Percentiles rank a stretch among this genome's conserved stretches.
These are phyloP conservation scores for Teratosphaeria destructans DNA, from an alignment of 2,329 filamentous ascomycete genomes.

Conservation along the genomic window DNA sequence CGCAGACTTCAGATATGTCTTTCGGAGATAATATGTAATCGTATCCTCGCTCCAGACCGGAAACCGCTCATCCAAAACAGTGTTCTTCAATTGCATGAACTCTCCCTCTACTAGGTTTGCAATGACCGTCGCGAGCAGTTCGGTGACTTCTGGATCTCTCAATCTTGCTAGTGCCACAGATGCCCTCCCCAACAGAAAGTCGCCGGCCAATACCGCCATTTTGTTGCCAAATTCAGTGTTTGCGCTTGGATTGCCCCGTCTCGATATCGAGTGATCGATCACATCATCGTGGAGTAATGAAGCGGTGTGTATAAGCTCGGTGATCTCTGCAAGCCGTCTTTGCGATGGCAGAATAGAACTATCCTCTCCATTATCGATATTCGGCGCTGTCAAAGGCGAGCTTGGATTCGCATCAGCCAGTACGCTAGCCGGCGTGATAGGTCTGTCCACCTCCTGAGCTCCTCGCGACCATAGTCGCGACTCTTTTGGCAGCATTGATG, in stretches of 20 bases:
- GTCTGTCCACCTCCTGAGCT: constrained; percentile 41
- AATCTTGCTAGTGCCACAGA: constrained; percentile 87
- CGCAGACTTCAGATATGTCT: constrained; percentile 96
- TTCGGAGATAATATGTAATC: constrained; percentile 87
- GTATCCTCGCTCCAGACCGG: constrained; percentile 82
- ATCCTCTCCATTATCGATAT: constrained; percentile 39
- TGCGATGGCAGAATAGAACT: constrained; percentile 83
- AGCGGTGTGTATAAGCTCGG: constrained; percentile 92
- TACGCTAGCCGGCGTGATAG: constrained; percentile 50
- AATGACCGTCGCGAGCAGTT: constrained; percentile 90
- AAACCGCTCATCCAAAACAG: constrained; percentile 72
- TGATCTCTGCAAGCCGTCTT: constrained; percentile 86
- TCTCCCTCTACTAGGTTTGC: constrained; percentile 96
- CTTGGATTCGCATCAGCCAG: constrained; percentile 78
- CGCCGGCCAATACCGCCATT: constrained; percentile 96
- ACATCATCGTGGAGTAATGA: constrained; percentile 97
- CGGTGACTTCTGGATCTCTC: constrained; percentile 85
- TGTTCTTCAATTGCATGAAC: constrained; percentile 99
- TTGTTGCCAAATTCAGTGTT: constrained; percentile 98
- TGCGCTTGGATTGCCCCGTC: constrained; percentile 74
- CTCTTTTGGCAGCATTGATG: constrained; percentile 62
- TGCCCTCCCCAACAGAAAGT: constrained; percentile 85
- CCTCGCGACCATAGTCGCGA: constrained; percentile 29
- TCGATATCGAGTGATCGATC: constrained; percentile 80
- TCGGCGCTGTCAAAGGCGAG: constrained; percentile 42